phyloP scores from a whole-genome alignment of 1,139 yeast genomes.

The Debaryomycetaceae sp. region DNA sequence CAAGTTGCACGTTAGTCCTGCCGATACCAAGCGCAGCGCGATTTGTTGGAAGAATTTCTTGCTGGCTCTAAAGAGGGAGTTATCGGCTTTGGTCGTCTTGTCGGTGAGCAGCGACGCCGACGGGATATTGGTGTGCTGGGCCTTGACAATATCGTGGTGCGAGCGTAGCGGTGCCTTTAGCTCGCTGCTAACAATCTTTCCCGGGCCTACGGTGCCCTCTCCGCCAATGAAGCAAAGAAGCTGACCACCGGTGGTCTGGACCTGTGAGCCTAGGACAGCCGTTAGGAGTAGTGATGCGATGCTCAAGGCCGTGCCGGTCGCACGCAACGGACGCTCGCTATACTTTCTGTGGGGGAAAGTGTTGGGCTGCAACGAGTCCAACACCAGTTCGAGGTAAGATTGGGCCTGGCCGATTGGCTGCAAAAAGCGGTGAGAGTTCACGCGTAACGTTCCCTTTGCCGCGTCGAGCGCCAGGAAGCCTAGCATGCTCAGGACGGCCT shows the following conservation, averaged over 20 bases:
- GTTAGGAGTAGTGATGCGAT: conserved; percentile 46
- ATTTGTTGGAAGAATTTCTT: conserved; percentile 34
- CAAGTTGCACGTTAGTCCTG: conserved; percentile 45
- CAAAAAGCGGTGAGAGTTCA: conserved; percentile 26
- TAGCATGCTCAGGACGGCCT: conserved; percentile 39
- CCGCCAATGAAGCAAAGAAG: conserved; percentile 51
- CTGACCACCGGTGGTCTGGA: conserved; percentile 44
- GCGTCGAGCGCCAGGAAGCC: conserved; percentile 27
- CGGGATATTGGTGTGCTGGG: conserved; percentile 25
- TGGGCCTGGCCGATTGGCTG: conserved; percentile 44
- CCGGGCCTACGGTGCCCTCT: conserved; percentile 49
- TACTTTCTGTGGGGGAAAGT: conserved; percentile 37
- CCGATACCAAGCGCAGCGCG: conserved; percentile 22
- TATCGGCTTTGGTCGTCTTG: conserved; percentile 19
- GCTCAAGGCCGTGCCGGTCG: conserved; percentile 59
- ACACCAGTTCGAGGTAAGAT: conserved; percentile 39
- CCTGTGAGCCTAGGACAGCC: conserved; percentile 22
- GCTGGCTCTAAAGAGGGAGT: conserved; percentile 23
- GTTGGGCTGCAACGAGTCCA: conserved; percentile 45
- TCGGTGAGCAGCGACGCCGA: conserved; percentile 14
- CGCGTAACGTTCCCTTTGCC: conserved; percentile 10
- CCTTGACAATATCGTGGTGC: conserved; percentile 44
- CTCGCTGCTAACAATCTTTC: conserved; percentile 35
- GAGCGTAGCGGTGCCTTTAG: conserved; percentile 48
- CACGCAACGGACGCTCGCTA: conserved; percentile 42